Percentiles rank a stretch among this genome's conserved stretches.
These are phyloP conservation scores for Athelia psychrophila DNA, from an alignment of 1,284 basidiomycete genomes.

Conservation along the genomic window DNA sequence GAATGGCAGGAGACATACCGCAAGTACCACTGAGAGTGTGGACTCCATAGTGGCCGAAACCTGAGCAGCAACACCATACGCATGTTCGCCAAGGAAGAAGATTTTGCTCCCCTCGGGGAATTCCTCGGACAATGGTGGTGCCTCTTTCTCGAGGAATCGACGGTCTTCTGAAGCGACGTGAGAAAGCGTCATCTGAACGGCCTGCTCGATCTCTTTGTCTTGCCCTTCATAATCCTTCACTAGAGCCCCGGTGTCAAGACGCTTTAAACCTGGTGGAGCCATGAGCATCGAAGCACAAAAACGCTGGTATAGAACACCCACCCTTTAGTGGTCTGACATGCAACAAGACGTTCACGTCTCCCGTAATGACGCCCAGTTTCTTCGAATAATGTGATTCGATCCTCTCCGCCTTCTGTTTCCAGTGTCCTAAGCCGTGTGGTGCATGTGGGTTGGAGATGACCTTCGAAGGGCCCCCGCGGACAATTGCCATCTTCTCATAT, in stretches of 20 bases:
- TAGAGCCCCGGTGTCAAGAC: constrained; percentile 85
- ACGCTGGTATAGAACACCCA: constrained; percentile 25
- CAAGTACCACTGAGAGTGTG: constrained; percentile 75
- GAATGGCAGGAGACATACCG: constrained; percentile 46
- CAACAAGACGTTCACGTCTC: constrained; percentile 75
- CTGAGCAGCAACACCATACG: constrained; percentile 93
- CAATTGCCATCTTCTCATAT: constrained; percentile 71
- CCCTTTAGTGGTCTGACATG: constrained; percentile 89
- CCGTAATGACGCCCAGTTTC: constrained; percentile 83
- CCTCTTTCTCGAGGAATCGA: constrained; percentile 79
- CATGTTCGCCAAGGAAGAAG: constrained; percentile 93
- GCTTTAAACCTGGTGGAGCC: constrained; percentile 67
- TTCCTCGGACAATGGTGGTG: constrained; percentile 84
- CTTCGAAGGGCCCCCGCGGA: constrained; percentile 51
- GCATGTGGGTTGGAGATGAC: constrained; percentile 74
- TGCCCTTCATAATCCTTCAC: constrained; percentile 91
- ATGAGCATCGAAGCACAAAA: not conserved
- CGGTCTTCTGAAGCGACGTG: constrained; percentile 86
- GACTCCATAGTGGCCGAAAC: constrained; percentile 71
- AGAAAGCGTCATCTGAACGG: constrained; percentile 80
- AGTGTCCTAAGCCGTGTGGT: constrained; percentile 60
- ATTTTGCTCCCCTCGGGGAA: constrained; percentile 90
- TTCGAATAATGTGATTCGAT: constrained; percentile 90
- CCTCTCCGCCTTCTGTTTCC: constrained; percentile 77
- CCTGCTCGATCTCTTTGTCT: constrained; percentile 83